Percentiles rank a stretch among this genome's conserved stretches.
Conservation (phyloP, 306 rosid genomes). For the Echinosophora koreensis region DNA sequence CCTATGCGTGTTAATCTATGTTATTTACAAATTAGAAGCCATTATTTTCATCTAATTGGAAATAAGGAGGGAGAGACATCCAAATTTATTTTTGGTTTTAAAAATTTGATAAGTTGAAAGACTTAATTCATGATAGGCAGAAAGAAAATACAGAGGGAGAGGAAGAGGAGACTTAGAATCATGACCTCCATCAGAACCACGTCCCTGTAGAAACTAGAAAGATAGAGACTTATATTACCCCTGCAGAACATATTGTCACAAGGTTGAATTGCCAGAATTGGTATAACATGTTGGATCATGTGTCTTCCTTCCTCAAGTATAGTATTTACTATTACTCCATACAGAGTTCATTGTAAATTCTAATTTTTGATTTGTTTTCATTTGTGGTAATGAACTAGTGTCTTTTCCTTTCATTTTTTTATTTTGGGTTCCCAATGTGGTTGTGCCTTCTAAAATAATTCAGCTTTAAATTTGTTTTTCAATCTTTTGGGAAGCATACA, state of each 20-base stretch:
- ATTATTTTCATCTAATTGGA: not conserved
- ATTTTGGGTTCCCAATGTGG: not conserved
- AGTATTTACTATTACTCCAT: not conserved
- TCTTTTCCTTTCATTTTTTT: not conserved
- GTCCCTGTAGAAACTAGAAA: not conserved
- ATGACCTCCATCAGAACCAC: not conserved
- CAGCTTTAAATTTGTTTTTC: not conserved
- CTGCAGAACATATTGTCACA: not conserved
- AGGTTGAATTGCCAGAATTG: not conserved
- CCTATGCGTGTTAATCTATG: not conserved
- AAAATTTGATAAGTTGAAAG: not conserved
- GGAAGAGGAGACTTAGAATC: not conserved
- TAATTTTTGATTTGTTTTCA: not conserved
- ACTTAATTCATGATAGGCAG: not conserved
- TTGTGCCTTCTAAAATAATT: not conserved
- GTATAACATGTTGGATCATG: not conserved
- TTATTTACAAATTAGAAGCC: not conserved
- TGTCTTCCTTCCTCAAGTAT: not conserved
- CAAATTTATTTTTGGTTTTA: not conserved
- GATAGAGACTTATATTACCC: not conserved
- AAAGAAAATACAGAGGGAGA: not conserved
- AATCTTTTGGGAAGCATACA: not conserved
- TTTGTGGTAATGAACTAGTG: not conserved
- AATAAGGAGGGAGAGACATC: constrained; percentile 10
- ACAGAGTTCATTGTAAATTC: not conserved